phyloP scores from a whole-genome alignment of 139 green algal species.

The Chlorella vulgaris region DNA sequence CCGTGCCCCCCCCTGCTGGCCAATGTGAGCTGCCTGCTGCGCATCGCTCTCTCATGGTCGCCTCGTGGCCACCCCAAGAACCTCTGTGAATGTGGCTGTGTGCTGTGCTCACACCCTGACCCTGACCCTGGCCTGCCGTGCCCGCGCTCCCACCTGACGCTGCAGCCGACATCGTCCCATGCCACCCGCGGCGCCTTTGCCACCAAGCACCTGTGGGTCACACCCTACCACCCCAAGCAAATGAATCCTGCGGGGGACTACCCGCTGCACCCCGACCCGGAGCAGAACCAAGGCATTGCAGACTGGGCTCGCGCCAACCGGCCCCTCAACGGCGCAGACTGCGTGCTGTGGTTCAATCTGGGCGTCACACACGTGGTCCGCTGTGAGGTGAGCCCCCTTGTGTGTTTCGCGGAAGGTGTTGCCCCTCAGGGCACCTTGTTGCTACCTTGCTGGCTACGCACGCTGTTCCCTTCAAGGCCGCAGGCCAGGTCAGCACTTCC shows the following conservation, averaged over 20 bases:
- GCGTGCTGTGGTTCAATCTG: constrained; percentile 89
- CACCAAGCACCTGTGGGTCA: constrained; percentile 81
- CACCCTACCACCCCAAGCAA: constrained; percentile 70
- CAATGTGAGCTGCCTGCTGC: not conserved
- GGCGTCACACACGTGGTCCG: constrained; percentile 86
- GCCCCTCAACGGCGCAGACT: constrained; percentile 60
- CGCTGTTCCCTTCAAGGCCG: too few relatives aligned
- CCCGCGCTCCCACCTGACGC: not conserved
- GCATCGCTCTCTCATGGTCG: not conserved
- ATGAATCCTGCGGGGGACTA: constrained; percentile 76
- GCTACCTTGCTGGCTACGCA: too few relatives aligned
- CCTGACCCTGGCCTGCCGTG: too few relatives aligned
- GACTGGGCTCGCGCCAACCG: constrained; percentile 71
- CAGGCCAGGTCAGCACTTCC: too few relatives aligned
- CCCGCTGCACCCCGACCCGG: constrained; percentile 62
- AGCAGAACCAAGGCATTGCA: constrained; percentile 56
- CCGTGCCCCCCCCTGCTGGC: constrained; percentile 54
- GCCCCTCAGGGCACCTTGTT: too few relatives aligned
- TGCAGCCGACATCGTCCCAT: constrained; percentile 50
- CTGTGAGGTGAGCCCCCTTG: constrained; percentile 50
- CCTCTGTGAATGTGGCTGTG: too few relatives aligned
- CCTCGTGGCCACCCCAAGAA: not conserved
- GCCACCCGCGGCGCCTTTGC: constrained; percentile 72
- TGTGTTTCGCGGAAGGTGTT: not conserved
- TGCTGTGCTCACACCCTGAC: too few relatives aligned